Base-by-base conservation (phyloP, 306 rosid genomes). In the Quercus ilex region DNA sequence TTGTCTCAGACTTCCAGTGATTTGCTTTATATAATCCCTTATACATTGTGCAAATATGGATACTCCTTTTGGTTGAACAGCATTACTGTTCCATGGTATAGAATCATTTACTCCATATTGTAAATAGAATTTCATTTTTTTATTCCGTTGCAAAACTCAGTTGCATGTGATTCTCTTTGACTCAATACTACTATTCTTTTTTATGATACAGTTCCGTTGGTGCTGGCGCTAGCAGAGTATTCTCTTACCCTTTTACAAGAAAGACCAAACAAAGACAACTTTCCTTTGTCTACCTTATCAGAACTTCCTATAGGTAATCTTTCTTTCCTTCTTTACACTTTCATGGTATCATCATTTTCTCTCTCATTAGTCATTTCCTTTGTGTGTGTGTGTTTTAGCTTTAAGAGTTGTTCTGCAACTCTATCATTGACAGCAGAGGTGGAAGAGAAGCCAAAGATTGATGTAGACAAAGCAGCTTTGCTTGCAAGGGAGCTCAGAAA, bases 401-500 rank as follows among this genome's bases (percentile, higher is more conserved):
- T 59, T 77, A 62, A 79, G 77, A 88, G 88, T 55, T 81, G 90
- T 79, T 84, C 84, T 58, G 86, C 94, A 81, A 83, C 90, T 68
- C 76, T 81, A 28, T 84, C 91, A 20, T 77, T 74, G 49, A 77
- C 46, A 19, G 51, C 86, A 28, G 85, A 86, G 83, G 75, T 81
- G 68, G 88, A 86, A 78, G 85, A 81, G 68, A 85, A 83, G 72
- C 62, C 74, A 77, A 60, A 21, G 31, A 88, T 90, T 55, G 89
- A 87, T 41, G 84, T 55, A 38, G 89, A 88, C 60, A 67, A 75
- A 69, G 94, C 94, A 41, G 74, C 59, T 49, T 74, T 75, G 72
- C 84, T 93, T 20, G 83, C 87, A 21, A 74, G 79, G 79, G 93
- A 93, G 46, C 91, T 93, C 28, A 79, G 90, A 74, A 82, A 87